Base-by-base conservation (phyloP, 2,329 filamentous ascomycete species). In the Pseudopyrenochaeta lycopersici region DNA sequence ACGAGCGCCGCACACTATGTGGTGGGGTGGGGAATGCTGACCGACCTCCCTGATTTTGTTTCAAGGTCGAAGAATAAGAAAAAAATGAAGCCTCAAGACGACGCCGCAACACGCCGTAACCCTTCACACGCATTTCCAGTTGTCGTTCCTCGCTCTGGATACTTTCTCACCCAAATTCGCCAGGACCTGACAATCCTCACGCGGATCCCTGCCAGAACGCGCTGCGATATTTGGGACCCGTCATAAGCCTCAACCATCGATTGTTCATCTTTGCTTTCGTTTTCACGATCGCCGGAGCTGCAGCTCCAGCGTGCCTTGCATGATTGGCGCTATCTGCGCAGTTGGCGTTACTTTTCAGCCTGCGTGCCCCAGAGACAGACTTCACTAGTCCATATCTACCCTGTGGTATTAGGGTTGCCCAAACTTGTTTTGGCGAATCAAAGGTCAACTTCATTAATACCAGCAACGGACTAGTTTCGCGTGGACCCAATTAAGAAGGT, bases 341-440 rank as follows among this genome's bases (percentile, higher is more conserved):
- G 11, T 41, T 21, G 36, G 36, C n/a, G 33, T n/a, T 12, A 18
- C 18, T 23, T 17, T 27, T 41, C 23, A 23, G 21, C n/a, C 27
- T 30, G 23, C n/a, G 17, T 18, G 40, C 11, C 20, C 36, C 36
- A 21, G 36, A 21, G 36, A 14, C 18, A 21, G 36, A 39, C 15
- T 38, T 48, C 45, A 40, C 45, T 58, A 52, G 51, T n/a, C 29
- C n/a, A 31, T 35, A 55, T 52, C 45, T 49, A 23, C 21, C 21
- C n/a, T 36, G 40, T 29, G 27, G 29, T 46, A 46, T 40, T 31
- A 46, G 45, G 52, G 49, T 52, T 54, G 38, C 31, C n/a, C 44
- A 23, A 18, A 33, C 35, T 49, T 11, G 47, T 36, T 46, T 58
- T 46, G 53, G 49, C 47, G 47, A 50, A 40, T 36, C 48, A 40